Conservation (phyloP, 139 green algal genomes). For the Closterium sp. region DNA sequence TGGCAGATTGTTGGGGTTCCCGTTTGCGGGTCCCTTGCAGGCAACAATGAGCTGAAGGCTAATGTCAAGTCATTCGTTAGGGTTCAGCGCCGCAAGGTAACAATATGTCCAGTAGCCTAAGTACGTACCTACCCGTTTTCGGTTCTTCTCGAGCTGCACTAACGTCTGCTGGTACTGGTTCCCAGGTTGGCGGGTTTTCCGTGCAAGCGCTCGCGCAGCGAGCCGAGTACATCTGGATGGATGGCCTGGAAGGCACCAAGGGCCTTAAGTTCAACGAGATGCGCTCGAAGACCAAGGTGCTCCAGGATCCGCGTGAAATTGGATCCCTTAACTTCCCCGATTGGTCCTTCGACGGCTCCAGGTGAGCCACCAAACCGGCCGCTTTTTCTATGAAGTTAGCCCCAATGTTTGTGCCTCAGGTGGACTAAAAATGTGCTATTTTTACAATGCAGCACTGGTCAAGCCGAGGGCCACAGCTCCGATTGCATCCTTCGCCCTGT, state of each 20-base stretch:
- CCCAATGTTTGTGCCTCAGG: neutral
- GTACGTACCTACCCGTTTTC: neutral
- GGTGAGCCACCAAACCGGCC: constrained; percentile 2
- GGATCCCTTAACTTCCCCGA: constrained; percentile 66
- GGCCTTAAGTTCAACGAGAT: constrained; percentile 91
- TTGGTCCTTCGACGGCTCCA: constrained; percentile 85
- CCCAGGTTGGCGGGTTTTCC: neutral
- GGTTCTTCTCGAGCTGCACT: neutral
- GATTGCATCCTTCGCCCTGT: constrained; percentile 90
- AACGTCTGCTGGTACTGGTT: neutral
- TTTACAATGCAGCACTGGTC: constrained; percentile 62
- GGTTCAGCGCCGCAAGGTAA: neutral
- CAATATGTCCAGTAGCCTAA: neutral
- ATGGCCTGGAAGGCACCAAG: constrained; percentile 71
- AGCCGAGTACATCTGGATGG: constrained; percentile 73
- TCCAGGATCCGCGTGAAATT: constrained; percentile 52
- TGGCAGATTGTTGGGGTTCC: neutral
- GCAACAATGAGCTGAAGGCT: neutral
- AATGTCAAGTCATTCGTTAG: neutral
- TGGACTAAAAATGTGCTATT: neutral
- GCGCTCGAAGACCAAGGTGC: constrained; percentile 87
- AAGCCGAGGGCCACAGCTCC: constrained; percentile 86
- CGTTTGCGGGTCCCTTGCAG: neutral
- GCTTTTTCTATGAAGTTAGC: neutral
- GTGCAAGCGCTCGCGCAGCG: constrained; percentile 22